Base-by-base conservation (phyloP, 768 basidiomycete species). In the Mycena leptocephala region DNA sequence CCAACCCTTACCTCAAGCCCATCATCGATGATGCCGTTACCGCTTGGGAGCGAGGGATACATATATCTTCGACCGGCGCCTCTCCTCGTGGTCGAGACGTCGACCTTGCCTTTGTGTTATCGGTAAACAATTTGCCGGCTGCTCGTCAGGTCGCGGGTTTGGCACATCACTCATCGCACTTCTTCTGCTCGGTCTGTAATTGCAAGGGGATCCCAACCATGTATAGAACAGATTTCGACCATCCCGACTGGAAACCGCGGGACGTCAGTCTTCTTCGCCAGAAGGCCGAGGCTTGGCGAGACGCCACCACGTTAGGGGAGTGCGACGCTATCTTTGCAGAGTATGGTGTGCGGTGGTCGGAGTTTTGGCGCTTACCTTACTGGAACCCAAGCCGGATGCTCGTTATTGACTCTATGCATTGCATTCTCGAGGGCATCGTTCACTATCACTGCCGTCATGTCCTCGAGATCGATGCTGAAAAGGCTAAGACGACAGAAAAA, bases 321-420 rank as follows among this genome's bases (percentile, higher is more conserved):
- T 81, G 78, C 5, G 75, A 73, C 24, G 70, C 37, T n/a, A 63
- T 82, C 58, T 78, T 59, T 48, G 33, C 70, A 28, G 32, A 58
- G 33, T 58, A 76, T 64, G 81, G 80, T 7, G 70, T 81, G 5
- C 80, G 79, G 8, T 84, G 80, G 79, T 82, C 79, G 7, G 76
- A 79, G 63, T 67, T 83, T 3, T 73, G 79, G 51, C 73, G 81
- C 0, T 75, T 85, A 0, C 80, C 82, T 2, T 84, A 85, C 58
- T 86, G 79, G 70, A 72, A 83, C 46, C 81, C 84, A 0, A 65
- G 78, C 3, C 65, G 74, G 3, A 79, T 79, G 74, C 74, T 78
- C 8, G 76, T 83, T 20, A 70, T 84, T 16, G 82, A 85, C 53
- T 70, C 81, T 1, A 85, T 86, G 84, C 85, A 86, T 71, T 79